A percentile compares a stretch with the other conserved stretches of the same genome.
These are phyloP conservation scores for Podila epigama DNA, from an alignment of 192 early-diverging fungal genomes.

Conservation along the genomic window DNA sequence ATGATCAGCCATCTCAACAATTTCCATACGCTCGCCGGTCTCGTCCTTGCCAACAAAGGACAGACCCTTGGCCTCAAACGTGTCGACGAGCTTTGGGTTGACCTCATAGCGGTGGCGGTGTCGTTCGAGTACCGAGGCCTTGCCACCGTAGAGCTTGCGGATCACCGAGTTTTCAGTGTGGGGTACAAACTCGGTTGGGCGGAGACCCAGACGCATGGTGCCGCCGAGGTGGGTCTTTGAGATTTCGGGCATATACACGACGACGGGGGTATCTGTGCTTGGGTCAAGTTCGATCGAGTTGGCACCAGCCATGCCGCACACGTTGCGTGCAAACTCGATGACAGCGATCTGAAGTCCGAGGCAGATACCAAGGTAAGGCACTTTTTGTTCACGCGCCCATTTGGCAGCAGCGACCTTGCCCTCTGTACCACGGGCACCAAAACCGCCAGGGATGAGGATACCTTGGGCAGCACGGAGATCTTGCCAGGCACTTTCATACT, in stretches of 20 bases:
- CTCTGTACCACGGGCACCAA: conserved; percentile 93
- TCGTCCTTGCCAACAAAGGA: conserved; percentile 93
- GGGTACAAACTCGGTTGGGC: conserved; percentile 76
- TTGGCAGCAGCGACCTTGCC: conserved; percentile 94
- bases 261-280: conserved; percentile 74
- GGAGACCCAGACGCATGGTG: conserved; percentile 92
- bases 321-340: conserved; percentile 95
- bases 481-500: conserved; percentile 96
- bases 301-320: conserved; percentile 79
- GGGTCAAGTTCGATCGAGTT: conserved; percentile 87
- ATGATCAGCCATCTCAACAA: conserved; percentile 84
- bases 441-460: conserved; percentile 96
- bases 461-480: conserved; percentile 86
- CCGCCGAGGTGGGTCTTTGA: conserved; percentile 91
- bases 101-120: conserved; percentile 98
- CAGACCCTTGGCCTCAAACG: conserved; percentile 83
- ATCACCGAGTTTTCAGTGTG: conserved; percentile 68
- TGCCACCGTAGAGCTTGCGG: conserved; percentile 76
- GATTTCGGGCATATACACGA: conserved; percentile 99
- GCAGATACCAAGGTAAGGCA: conserved; percentile 98
- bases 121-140: conserved; percentile 69
- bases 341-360: conserved; percentile 96
- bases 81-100: conserved; percentile 81
- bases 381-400: conserved; percentile 95
- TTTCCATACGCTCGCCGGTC: conserved; percentile 96